These are phyloP conservation scores for Lactuca sativa DNA, from an alignment of 129 eudicot genomes.

Conservation along the genomic window DNA sequence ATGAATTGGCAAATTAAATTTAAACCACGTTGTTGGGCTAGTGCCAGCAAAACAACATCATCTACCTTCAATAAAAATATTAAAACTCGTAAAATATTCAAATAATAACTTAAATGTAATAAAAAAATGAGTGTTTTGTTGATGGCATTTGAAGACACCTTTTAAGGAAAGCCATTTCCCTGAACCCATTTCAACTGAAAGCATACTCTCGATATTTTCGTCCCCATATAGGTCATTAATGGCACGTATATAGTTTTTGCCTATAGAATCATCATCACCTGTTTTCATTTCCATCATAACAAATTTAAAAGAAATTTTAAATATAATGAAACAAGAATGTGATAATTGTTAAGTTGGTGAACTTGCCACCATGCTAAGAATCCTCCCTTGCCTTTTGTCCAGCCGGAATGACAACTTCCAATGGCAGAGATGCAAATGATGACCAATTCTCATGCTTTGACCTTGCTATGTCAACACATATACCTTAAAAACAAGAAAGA, in stretches of 20 bases:
- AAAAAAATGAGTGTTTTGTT: conserved; percentile 1
- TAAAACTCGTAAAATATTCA: not conserved
- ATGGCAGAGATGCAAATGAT: conserved; percentile 93
- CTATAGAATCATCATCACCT: conserved; percentile 70
- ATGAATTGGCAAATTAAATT: conserved; percentile 65
- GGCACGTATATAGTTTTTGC: conserved; percentile 66
- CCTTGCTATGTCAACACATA: conserved; percentile 88
- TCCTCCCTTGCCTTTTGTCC: conserved; percentile 97
- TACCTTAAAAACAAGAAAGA: conserved; percentile 52
- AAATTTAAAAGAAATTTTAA: not conserved
- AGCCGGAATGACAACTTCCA: conserved; percentile 95
- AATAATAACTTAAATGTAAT: not conserved
- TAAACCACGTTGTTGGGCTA: conserved; percentile 79
- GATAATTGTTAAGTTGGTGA: conserved; percentile 17
- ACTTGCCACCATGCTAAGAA: conserved; percentile 63
- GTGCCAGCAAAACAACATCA: conserved; percentile 81
- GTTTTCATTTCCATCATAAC: conserved; percentile 28
- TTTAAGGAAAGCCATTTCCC: conserved; percentile 86
- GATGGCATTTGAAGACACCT: conserved; percentile 36
- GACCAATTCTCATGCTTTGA: conserved; percentile 96
- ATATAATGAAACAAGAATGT: not conserved
- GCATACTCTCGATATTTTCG: conserved; percentile 98
- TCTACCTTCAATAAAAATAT: conserved; percentile 47
- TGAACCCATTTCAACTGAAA: conserved; percentile 97
- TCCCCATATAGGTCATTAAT: conserved; percentile 80